Conservation (phyloP, 192 early-diverging fungal genomes). For the Piromyces finnis region DNA sequence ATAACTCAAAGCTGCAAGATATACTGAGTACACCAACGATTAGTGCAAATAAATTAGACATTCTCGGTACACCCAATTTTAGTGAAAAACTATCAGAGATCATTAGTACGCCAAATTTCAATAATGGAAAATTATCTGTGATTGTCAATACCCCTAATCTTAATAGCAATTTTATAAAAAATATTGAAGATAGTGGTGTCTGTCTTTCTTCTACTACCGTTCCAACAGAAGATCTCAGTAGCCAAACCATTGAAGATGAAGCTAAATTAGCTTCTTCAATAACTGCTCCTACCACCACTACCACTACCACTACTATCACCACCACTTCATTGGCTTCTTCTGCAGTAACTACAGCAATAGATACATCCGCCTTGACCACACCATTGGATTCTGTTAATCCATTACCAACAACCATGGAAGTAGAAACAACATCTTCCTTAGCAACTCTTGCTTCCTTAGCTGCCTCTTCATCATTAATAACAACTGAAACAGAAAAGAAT, state of each 20-base stretch:
- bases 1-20: background rate
- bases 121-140: background rate
- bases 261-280: background rate
- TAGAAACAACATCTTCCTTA: no score
- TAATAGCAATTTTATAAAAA: background rate
- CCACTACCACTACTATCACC: no score
- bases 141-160: background rate
- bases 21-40: background rate
- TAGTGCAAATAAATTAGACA: background rate
- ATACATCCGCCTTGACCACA: no score
- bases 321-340: no score
- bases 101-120: background rate
- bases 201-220: background rate
- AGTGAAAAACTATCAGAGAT: background rate
- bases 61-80: background rate
- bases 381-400: no score
- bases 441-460: no score
- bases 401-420: no score
- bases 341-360: no score
- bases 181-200: background rate
- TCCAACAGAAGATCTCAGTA: background rate
- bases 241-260: background rate
- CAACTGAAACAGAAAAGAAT: no score
- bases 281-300: no score
- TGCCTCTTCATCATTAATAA: no score